Percentiles rank a stretch among this genome's conserved stretches.
Evolutionary conservation across 257 asterid species (phyloP).

Genomic region (Misopates orontium): DNA sequence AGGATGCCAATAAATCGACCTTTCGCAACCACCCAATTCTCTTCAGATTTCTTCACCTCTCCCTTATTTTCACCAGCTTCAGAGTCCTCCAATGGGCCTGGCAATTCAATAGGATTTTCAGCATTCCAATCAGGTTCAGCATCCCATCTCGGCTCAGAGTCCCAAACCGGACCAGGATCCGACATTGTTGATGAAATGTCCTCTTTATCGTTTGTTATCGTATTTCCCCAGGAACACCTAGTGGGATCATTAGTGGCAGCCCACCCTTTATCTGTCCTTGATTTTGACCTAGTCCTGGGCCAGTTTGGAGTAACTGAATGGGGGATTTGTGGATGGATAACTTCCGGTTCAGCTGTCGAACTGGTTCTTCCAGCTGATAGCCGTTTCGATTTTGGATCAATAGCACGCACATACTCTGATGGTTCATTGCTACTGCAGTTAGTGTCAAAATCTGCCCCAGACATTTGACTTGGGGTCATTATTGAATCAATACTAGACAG

Average conservation of each 20-base stretch:
- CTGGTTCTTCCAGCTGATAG: slow-evolving; percentile 77
- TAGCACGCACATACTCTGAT: slow-evolving; percentile 92
- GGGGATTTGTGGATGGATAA: slow-evolving; percentile 77
- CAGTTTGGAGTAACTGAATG: slow-evolving; percentile 77
- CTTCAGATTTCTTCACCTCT: slow-evolving; percentile 43
- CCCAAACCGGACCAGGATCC: slow-evolving; percentile 99
- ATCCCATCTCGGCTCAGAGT: slow-evolving; percentile 99
- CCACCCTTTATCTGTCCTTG: slow-evolving; percentile 81
- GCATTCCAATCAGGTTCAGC: slow-evolving; percentile 62
- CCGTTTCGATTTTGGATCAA: slow-evolving; percentile 84
- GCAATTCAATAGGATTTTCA: slow-evolving; percentile 73
- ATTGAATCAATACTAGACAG: slow-evolving; percentile 92
- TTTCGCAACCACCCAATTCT: slow-evolving; percentile 78
- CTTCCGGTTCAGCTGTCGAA: slow-evolving; percentile 77
- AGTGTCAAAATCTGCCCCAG: slow-evolving; percentile 75
- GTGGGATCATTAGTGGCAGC: slow-evolving; percentile 57
- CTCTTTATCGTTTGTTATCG: slow-evolving; percentile 71
- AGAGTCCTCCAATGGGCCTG: slow-evolving; percentile 61
- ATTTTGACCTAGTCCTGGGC: slow-evolving; percentile 93
- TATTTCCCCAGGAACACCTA: slow-evolving; percentile 74
- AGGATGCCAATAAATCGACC: slow-evolving; percentile 80
- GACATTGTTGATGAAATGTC: slow-evolving; percentile 97
- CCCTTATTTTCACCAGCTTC: slow-evolving; percentile 44
- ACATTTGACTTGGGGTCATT: slow-evolving; percentile 76
- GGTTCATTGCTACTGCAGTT: slow-evolving; percentile 85